These are phyloP conservation scores for Scedosporium minutisporum DNA, from an alignment of 2,329 filamentous ascomycete species.

Conservation along the genomic window DNA sequence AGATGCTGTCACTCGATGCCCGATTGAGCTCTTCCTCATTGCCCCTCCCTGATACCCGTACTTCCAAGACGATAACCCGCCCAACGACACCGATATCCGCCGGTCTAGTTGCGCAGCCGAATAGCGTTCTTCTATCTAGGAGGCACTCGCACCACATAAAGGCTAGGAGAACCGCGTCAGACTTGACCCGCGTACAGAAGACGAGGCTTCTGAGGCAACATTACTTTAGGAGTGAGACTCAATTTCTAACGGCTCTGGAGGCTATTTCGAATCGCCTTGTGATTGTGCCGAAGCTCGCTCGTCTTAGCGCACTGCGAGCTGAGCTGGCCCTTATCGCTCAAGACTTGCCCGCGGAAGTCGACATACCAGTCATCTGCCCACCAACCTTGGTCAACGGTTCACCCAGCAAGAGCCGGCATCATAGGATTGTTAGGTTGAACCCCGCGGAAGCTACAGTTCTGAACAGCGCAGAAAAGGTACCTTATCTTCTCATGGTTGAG, in stretches of 20 bases:
- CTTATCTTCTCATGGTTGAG: conserved; percentile 77
- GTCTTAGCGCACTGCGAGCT: conserved; percentile 70
- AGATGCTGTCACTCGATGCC: conserved; percentile 46
- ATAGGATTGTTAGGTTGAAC: conserved; percentile 74
- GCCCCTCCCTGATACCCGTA: conserved; percentile 51
- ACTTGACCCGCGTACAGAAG: conserved; percentile 57
- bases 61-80: conserved; percentile 40
- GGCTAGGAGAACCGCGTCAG: conserved; percentile 45
- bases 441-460: conserved; percentile 76
- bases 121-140: conserved; percentile 40
- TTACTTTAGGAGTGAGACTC: conserved; percentile 74
- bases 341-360: conserved; percentile 73
- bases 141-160: conserved; percentile 55
- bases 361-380: conserved; percentile 74
- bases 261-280: conserved; percentile 80
- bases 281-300: conserved; percentile 69
- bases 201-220: conserved; percentile 66
- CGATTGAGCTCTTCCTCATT: conserved; percentile 59
- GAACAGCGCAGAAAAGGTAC: conserved; percentile 80
- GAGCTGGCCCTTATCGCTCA: conserved; percentile 73
- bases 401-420: conserved; percentile 67
- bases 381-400: conserved; percentile 63
- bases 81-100: conserved; percentile 50
- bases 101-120: conserved; percentile 32
- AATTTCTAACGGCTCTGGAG: conserved; percentile 70